These are phyloP conservation scores for Microbotryum violaceum DNA, from an alignment of 1,284 basidiomycete genomes.

Conservation along the genomic window DNA sequence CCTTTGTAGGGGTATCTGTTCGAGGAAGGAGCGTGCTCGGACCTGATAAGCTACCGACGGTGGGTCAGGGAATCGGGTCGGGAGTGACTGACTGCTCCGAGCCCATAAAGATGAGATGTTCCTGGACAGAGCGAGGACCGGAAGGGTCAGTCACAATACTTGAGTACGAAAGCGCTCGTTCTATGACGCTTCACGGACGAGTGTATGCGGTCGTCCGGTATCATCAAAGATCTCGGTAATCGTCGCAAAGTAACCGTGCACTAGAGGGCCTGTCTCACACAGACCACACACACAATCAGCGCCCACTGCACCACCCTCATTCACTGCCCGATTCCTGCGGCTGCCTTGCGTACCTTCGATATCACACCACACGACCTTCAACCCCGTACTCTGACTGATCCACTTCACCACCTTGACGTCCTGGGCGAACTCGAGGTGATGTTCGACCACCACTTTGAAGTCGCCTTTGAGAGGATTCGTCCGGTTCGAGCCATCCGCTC, in stretches of 20 bases:
- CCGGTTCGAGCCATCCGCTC: not conserved
- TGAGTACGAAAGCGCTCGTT: not conserved
- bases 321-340: not conserved
- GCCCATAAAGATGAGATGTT: constrained; percentile 79
- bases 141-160: not conserved
- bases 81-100: constrained; percentile 58
- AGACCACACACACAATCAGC: not conserved
- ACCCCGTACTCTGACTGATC: constrained; percentile 28
- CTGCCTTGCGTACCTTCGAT: constrained; percentile 35
- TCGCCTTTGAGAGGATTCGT: not conserved
- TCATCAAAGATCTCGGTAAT: constrained; percentile 67
- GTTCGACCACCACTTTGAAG: constrained; percentile 24
- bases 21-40: too few species aligned
- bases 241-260: constrained; percentile 88
- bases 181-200: constrained; percentile 44
- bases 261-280: constrained; percentile 59
- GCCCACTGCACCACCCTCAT: not conserved
- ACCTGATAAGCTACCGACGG: too few species aligned
- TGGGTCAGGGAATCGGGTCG: not conserved
- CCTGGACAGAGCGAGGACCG: too few species aligned
- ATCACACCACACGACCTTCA: constrained; percentile 46
- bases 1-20: constrained; percentile 77
- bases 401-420: constrained; percentile 30
- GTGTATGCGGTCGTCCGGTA: constrained; percentile 79
- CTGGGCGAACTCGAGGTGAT: constrained; percentile 21